phyloP scores from a whole-genome alignment of 1,284 basidiomycete genomes.

The Mycena citricolor region DNA sequence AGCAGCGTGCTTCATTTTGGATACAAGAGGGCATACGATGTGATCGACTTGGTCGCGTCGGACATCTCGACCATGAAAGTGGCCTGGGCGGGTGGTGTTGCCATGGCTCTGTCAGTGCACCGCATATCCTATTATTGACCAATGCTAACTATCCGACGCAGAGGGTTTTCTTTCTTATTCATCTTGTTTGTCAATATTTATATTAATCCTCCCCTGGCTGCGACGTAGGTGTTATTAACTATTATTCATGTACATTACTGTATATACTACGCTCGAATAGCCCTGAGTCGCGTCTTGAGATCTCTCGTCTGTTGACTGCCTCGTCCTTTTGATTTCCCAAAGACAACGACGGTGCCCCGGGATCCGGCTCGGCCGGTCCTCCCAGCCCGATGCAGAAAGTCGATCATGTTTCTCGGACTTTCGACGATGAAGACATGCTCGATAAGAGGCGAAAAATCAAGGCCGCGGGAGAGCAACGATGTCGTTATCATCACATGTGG shows the following conservation, averaged over 20 bases:
- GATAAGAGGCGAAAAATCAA: slow-evolving; percentile 80
- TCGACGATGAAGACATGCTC: slow-evolving; percentile 83
- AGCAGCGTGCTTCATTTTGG: slow-evolving; percentile 33
- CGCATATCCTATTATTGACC: background rate
- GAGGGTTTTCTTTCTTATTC: slow-evolving; percentile 22
- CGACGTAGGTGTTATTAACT: too few species aligned
- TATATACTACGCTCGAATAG: slow-evolving; percentile 28
- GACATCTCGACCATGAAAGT: slow-evolving; percentile 21
- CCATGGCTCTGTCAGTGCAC: slow-evolving; percentile 16
- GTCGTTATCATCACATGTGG: slow-evolving; percentile 84
- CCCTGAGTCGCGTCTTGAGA: slow-evolving; percentile 48
- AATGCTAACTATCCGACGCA: too few species aligned
- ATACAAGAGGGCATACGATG: slow-evolving; percentile 25
- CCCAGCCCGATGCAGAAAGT: slow-evolving; percentile 89
- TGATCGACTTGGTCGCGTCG: slow-evolving; percentile 22
- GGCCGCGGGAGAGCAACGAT: slow-evolving; percentile 85
- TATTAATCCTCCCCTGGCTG: slow-evolving; percentile 25
- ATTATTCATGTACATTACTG: background rate
- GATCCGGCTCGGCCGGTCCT: slow-evolving; percentile 73
- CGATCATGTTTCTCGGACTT: slow-evolving; percentile 82
- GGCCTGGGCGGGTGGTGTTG: slow-evolving; percentile 21
- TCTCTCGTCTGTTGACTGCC: slow-evolving; percentile 52
- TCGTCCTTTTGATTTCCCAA: slow-evolving; percentile 61
- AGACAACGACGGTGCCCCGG: slow-evolving; percentile 66
- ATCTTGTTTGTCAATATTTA: slow-evolving; percentile 23